Evolutionary conservation across 2,329 filamentous ascomycete genomes (phyloP).

Genomic region (Alternaria incomplexa): DNA sequence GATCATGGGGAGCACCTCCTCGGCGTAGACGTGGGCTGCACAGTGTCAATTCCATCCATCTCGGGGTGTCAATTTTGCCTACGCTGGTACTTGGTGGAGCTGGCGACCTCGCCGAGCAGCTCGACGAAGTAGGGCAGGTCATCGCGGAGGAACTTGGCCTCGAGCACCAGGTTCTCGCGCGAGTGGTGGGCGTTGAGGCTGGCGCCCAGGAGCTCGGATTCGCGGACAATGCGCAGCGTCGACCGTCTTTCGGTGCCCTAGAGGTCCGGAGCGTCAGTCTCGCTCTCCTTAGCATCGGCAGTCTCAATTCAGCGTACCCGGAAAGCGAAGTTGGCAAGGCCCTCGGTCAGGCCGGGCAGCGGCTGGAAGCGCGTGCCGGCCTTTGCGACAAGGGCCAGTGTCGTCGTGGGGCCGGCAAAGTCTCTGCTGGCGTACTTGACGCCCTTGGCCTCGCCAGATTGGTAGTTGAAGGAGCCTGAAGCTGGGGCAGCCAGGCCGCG

Average conservation of each 20-base stretch:
- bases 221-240: conserved; percentile 89
- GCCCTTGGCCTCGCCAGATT: conserved; percentile 83
- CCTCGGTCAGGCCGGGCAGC: conserved; percentile 85
- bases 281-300: background rate
- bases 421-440: conserved; percentile 94
- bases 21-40: conserved; percentile 84
- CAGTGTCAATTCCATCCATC: conserved; percentile 11
- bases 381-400: conserved; percentile 89
- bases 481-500: conserved; percentile 71
- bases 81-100: conserved; percentile 83
- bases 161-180: conserved; percentile 88
- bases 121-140: conserved; percentile 98
- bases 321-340: conserved; percentile 94
- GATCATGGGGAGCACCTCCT: conserved; percentile 81
- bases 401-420: conserved; percentile 84
- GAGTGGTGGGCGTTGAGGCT: conserved; percentile 88
- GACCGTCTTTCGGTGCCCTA: conserved; percentile 88
- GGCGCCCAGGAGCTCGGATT: conserved; percentile 92
- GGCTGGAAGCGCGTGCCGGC: conserved; percentile 93
- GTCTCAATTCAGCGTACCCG: conserved; percentile 66
- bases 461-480: conserved; percentile 82
- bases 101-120: conserved; percentile 89
- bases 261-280: conserved; percentile 36
- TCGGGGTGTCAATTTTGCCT: conserved; percentile 28
- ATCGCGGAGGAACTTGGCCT: conserved; percentile 92